Base-by-base conservation (phyloP, 768 basidiomycete genomes). In the Scleroderma bovista region DNA sequence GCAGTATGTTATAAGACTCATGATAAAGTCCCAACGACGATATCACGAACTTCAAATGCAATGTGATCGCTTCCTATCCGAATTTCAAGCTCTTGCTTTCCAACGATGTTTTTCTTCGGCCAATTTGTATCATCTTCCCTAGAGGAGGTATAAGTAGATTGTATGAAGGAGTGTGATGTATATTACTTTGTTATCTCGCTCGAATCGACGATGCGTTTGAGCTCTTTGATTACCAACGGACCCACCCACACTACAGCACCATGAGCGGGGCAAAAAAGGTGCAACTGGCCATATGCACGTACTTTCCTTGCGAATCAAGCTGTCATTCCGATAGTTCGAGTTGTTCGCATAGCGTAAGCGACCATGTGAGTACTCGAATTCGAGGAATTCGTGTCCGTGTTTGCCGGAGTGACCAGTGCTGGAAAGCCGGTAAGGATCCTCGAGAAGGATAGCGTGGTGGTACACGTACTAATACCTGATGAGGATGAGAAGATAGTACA, bases 51-150 rank as follows among this genome's bases (percentile, higher is more conserved):
- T 78, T 99, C 94, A 55, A 98, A 98, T 3, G 93, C 85, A 50
- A 98, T 97, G 63, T 98, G 96, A 59, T 96, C 91, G 59, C 85
- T 93, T 31, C 93, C 94, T 44, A 96, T 66, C 46, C 93, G 82
- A 51, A 98, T 91, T 69, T 99, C 96, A 34, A 99, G 78, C 69
- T 98, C 95, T 67, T 99, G 96, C 72, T 95, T 93, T 42, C 96
- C 96, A 23, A 97, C 93, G 26, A 97, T 93, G 67, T 95, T 95
- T 75, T 96, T 97, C 73, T 97, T 96, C 4, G 96, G 96, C 96
- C 96, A 99, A 61, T 92, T 89, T 1, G 84, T 79, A 72, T 99
- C 96, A 65, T 99, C 96, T 79, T 99, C 96, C 74, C 94, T 98
- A 70, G 7, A 56, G 48, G 13, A 15, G 22, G 17, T 8, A 20